Base-by-base conservation (phyloP, 1,139 yeast species). In the Blastobotrys raffinosifermentans region DNA sequence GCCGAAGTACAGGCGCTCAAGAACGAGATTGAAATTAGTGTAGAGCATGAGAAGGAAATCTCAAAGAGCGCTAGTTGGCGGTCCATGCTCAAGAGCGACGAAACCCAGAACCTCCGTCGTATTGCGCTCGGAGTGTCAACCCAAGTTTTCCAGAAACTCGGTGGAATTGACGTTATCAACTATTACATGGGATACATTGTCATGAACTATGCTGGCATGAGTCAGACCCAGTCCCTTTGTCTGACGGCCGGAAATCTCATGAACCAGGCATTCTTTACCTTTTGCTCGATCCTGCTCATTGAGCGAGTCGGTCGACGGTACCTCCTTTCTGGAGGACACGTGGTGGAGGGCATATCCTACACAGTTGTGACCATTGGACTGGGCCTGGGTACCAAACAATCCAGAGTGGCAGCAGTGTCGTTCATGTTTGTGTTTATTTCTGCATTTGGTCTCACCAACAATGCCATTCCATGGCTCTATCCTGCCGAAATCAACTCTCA, bases 401-500 rank as follows among this genome's bases (percentile, higher is more conserved):
- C 39, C 25, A 14, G 23, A 21, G 14, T 38, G 17, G 34, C 20
- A 4, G 61, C 31, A 29, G 38, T 32, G 22, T 40, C 34, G 42
- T 73, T 42, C 30, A 37, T 42, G 38, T 40, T 38, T 18, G 22
- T 34, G 15, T 42, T 34, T 25, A 31, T 31, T 20, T 34, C 44
- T 7, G 32, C 26, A 10, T 42, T 36, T 29, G 26, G 34, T 2
- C 16, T 42, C 23, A 19, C 33, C 4, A 21, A 26, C 18, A 17
- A 44, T 69, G 3, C 75, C 30, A 64, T 72, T 54, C 74, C 77
- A 48, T 52, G 53, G 49, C 19, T 43, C 17, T 46, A 46, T 11
- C 50, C 51, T 17, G 46, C 49, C 2, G 51, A 47, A 23, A 66
- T 75, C 41, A 67, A 74, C 71, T 70, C 74, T 42, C 64, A 73